Evolutionary conservation across 2,329 filamentous ascomycete genomes (phyloP), one percentile per base, ranked within the genome.

Genomic region (Ceratocystis variospora): DNA sequence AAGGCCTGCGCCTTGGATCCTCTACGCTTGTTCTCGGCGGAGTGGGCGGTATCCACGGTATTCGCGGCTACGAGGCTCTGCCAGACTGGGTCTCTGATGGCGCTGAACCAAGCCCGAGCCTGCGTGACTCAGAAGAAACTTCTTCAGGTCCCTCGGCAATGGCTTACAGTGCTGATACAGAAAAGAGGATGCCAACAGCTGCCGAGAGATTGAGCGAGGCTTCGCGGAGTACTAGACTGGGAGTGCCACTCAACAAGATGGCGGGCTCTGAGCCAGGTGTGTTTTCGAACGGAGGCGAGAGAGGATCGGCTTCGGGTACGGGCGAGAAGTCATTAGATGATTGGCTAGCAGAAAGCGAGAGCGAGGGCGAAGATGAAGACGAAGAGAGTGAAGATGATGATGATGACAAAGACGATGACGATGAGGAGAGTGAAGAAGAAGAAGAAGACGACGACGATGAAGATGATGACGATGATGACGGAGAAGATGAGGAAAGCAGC

Each of bases 31-130:
- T 96, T 0, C 79, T 97, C 10, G 91, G 89, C 1, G 85, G 86
- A 0, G 88, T 89, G 5, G 85, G 84, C 5, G 88, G 87, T 2
- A 76, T 88, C 8, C 86, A 89, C 67, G 88, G 89, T 0, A 77
- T 96, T 8, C 81, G 80, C 61, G 93, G 92, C 2, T 96, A 96
- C 71, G 85, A 89, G 70, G 74, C 83, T 19, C 75, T 99, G 22
- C 92, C 94, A 0, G 83, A 87, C 28, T 97, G 94, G 94, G 91
- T 97, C 0, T 78, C 83, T 70, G 81, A 83, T 3, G 93, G 91
- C 1, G 76, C 84, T 19, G 91, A 97, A 74, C 94, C 94, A 0
- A 87, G 95, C 73, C 79, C 87, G 0, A 81, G 79, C 61, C 78
- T 96, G 45, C 81, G 93, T 63, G 86, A 90, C 61, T 80, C 82